Evolutionary conservation across 257 asterid genomes (phyloP).

Genomic region (Ligustrum vulgare): DNA sequence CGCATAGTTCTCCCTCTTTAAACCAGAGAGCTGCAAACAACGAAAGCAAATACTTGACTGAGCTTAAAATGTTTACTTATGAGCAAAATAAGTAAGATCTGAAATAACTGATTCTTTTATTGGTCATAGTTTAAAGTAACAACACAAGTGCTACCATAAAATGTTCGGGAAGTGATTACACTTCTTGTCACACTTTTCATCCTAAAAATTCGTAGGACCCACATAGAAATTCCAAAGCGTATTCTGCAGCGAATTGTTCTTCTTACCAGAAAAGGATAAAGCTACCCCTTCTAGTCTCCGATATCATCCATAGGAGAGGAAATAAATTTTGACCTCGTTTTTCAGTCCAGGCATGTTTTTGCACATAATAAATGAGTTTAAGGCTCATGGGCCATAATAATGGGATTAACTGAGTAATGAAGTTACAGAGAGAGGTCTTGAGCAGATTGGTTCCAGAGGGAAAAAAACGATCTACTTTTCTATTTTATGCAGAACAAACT

Average conservation of each 20-base stretch:
- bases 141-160: no score
- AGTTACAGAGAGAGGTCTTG: neutral
- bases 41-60: neutral
- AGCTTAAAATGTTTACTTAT: no score
- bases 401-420: no score
- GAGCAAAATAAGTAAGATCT: neutral
- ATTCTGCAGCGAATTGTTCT: no score
- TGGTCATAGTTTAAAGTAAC: no score
- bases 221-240: no score
- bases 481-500: neutral
- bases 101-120: neutral
- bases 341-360: neutral
- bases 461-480: no score
- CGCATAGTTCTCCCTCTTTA: slow-evolving; percentile 62
- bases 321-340: no score
- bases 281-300: neutral
- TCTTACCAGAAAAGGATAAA: neutral
- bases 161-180: neutral
- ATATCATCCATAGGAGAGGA: neutral
- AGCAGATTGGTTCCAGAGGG: neutral
- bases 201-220: neutral
- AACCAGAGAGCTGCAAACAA: slow-evolving; percentile 73
- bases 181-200: neutral
- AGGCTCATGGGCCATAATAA: no score
- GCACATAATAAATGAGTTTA: neutral